Evolutionary conservation across 1,139 yeast species (phyloP).

Genomic region (Torulaspora pretoriensis): DNA sequence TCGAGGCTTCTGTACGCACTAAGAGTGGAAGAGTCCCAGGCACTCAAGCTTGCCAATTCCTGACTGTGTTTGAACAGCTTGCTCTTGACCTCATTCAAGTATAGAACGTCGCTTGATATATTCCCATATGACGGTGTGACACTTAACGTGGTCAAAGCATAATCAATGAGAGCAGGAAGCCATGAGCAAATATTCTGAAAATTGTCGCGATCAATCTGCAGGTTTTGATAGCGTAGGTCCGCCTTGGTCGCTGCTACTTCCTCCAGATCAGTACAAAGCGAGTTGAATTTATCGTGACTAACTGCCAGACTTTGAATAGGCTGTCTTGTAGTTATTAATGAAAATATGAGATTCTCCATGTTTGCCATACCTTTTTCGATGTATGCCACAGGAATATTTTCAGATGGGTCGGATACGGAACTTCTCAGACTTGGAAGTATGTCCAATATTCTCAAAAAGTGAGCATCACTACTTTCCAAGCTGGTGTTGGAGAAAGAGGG

Average conservation of each 20-base stretch:
- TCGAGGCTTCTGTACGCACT: constrained; percentile 30
- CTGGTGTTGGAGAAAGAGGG: constrained; percentile 43
- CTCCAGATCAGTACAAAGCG: constrained; percentile 24
- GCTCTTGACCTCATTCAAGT: constrained; percentile 21
- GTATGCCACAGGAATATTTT: constrained; percentile 73
- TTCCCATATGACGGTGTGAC: constrained; percentile 1
- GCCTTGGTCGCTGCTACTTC: constrained; percentile 20
- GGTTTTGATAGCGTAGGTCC: constrained; percentile 15
- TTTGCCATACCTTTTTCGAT: constrained; percentile 74
- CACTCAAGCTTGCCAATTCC: constrained; percentile 14
- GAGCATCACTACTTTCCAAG: constrained; percentile 50
- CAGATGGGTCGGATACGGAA: constrained; percentile 55
- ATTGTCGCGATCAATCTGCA: constrained; percentile 8
- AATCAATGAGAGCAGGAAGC: constrained; percentile 51
- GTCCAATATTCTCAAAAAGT: constrained; percentile 70
- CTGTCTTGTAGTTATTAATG: constrained; percentile 47
- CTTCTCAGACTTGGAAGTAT: constrained; percentile 74
- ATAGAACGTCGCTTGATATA: constrained; percentile 17
- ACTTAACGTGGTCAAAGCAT: constrained; percentile 35
- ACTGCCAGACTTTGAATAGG: constrained; percentile 42
- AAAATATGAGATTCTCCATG: constrained; percentile 66
- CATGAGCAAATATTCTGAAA: constrained; percentile 34
- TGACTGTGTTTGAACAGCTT: constrained; percentile 15
- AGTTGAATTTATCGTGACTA: constrained; percentile 22
- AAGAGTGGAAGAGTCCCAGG: constrained; percentile 20